These are phyloP conservation scores for Penicillium italicum DNA, from an alignment of 2,329 filamentous ascomycete species.

Conservation along the genomic window DNA sequence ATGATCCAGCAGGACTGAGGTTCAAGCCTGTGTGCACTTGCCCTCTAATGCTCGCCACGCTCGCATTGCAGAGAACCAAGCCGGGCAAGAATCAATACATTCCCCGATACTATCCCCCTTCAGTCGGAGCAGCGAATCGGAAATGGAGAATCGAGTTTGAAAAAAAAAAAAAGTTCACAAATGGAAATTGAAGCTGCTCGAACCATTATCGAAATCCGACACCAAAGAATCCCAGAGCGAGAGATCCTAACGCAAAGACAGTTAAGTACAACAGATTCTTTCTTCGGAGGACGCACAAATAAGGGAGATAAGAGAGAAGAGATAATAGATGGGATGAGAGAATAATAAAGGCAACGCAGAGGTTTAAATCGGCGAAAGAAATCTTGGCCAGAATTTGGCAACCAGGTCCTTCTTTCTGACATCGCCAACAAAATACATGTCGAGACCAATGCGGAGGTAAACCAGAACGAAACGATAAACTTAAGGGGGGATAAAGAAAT, in stretches of 20 bases:
- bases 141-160: neutral
- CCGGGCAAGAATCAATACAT: neutral
- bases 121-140: neutral
- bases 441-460: constrained; percentile 34
- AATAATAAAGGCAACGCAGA: constrained; percentile 19
- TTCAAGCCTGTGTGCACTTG: constrained; percentile 14
- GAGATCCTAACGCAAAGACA: constrained; percentile 18
- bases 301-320: constrained; percentile 8
- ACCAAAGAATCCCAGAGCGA: constrained; percentile 12
- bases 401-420: constrained; percentile 17
- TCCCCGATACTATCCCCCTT: neutral
- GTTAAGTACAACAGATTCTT: constrained; percentile 27
- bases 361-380: constrained; percentile 13
- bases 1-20: neutral
- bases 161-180: constrained; percentile 19
- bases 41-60: constrained; percentile 16
- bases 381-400: constrained; percentile 22
- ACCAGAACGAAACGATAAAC: constrained; percentile 31
- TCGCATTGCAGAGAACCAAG: constrained; percentile 6
- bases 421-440: constrained; percentile 23
- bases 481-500: constrained; percentile 27
- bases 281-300: constrained; percentile 17
- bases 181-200: constrained; percentile 25
- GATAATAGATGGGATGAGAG: constrained; percentile 10
- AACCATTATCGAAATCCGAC: constrained; percentile 30